Conservation (phyloP, 2,329 filamentous ascomycete species). For the Pleoardoris graminearum region DNA sequence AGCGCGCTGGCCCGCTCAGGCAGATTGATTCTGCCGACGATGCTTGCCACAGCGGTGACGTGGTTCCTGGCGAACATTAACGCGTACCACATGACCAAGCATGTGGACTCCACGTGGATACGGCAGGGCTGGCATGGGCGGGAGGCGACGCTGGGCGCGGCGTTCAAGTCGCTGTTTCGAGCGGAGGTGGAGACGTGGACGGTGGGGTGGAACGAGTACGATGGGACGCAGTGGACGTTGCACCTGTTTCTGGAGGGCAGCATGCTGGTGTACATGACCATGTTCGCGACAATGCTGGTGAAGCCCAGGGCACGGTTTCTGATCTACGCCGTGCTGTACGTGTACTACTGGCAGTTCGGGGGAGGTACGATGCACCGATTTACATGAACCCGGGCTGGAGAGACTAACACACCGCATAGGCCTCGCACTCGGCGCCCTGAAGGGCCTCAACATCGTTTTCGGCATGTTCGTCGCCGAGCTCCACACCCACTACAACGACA, state of each 20-base stretch:
- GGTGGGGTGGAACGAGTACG: slow-evolving; percentile 46
- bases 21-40: slow-evolving; percentile 61
- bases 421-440: slow-evolving; percentile 39
- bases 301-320: slow-evolving; percentile 42
- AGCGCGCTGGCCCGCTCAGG: slow-evolving; percentile 63
- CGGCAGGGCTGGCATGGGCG: slow-evolving; percentile 46
- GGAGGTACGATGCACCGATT: slow-evolving; percentile 27
- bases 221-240: slow-evolving; percentile 50
- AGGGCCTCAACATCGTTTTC: slow-evolving; percentile 62
- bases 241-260: slow-evolving; percentile 48
- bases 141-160: slow-evolving; percentile 37
- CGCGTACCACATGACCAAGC: slow-evolving; percentile 59
- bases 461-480: slow-evolving; percentile 66
- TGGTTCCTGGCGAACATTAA: slow-evolving; percentile 62
- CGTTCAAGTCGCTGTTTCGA: slow-evolving; percentile 35
- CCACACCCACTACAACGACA: slow-evolving; percentile 56
- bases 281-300: slow-evolving; percentile 47
- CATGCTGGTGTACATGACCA: slow-evolving; percentile 49
- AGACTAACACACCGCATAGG: slow-evolving; percentile 30
- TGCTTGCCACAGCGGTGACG: slow-evolving; percentile 58
- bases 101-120: slow-evolving; percentile 64
- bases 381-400: neutral
- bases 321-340: slow-evolving; percentile 44
- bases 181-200: slow-evolving; percentile 46
- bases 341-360: slow-evolving; percentile 46